These are phyloP conservation scores for Porcisia deanei DNA, from an alignment of 208 protist genomes.

Conservation along the genomic window DNA sequence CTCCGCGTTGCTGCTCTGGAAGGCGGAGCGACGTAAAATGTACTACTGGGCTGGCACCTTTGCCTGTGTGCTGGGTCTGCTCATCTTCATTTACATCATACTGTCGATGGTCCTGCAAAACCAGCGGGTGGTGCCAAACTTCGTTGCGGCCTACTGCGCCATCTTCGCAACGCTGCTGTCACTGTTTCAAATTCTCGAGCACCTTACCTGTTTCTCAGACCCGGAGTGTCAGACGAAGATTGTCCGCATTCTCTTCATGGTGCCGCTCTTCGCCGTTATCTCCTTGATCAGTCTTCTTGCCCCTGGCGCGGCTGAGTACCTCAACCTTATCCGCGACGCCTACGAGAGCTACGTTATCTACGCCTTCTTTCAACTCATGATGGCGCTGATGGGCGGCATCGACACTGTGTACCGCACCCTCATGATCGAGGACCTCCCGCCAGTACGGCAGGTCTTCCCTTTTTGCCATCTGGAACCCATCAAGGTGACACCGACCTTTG, in stretches of 20 bases:
- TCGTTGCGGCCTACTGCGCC: constrained; percentile 89
- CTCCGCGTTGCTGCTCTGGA: constrained; percentile 24
- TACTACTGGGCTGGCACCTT: constrained; percentile 90
- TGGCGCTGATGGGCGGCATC: constrained; percentile 90
- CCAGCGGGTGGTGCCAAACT: constrained; percentile 63
- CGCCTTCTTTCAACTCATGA: constrained; percentile 94
- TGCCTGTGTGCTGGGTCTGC: constrained; percentile 67
- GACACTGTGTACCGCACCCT: constrained; percentile 85
- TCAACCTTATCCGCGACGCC: constrained; percentile 90
- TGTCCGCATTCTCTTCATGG: constrained; percentile 95
- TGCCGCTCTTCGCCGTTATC: constrained; percentile 90
- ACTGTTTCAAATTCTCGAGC: constrained; percentile 90
- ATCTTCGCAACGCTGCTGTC: constrained; percentile 89
- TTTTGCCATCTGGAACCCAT: constrained; percentile 85
- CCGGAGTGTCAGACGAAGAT: constrained; percentile 92
- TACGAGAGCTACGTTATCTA: constrained; percentile 96
- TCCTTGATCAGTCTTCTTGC: constrained; percentile 81
- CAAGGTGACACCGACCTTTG: constrained; percentile 81
- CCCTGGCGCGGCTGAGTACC: constrained; percentile 77
- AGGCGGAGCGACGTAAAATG: constrained; percentile 68
- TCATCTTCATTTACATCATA: constrained; percentile 71
- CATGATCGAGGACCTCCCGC: constrained; percentile 81
- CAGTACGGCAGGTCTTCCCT: constrained; percentile 81
- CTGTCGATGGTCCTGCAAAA: constrained; percentile 45
- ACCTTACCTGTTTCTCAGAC: constrained; percentile 89